A percentile compares a stretch with the other conserved stretches of the same genome.
Evolutionary conservation across 2,329 filamentous ascomycete species (phyloP).

Genomic region (Xylariomycetidae sp.): DNA sequence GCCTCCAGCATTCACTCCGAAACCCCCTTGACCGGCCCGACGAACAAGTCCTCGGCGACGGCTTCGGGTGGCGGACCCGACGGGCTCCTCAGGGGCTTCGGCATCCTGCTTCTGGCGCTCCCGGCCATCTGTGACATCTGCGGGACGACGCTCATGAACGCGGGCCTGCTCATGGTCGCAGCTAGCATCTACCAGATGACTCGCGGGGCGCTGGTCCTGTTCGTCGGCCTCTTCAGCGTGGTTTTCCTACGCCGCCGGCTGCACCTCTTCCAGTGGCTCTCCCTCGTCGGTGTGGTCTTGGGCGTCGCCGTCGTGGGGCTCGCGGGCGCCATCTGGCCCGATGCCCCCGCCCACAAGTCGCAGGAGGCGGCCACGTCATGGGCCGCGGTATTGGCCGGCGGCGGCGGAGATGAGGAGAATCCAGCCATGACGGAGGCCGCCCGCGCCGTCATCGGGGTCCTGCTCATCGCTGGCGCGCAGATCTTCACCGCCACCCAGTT

Average conservation of each 20-base stretch:
- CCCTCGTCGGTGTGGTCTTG: conserved; percentile 77
- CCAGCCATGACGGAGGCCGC: conserved; percentile 46
- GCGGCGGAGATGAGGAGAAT: conserved; percentile 27
- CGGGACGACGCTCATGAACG: conserved; percentile 96
- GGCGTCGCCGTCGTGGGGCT: conserved; percentile 89
- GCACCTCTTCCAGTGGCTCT: conserved; percentile 86
- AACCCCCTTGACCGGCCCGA: conserved; percentile 35
- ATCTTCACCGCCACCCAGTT: conserved; percentile 97
- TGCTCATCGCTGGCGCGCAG: conserved; percentile 89
- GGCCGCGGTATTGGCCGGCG: conserved; percentile 19
- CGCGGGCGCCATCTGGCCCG: conserved; percentile 75
- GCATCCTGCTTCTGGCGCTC: conserved; percentile 70
- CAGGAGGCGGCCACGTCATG: conserved; percentile 24
- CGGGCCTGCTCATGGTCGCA: conserved; percentile 86
- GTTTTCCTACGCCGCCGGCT: conserved; percentile 79
- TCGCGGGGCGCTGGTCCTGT: conserved; percentile 85
- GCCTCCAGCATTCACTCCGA: conserved; percentile 39
- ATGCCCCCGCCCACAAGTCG: conserved; percentile 58
- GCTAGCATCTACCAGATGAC: conserved; percentile 99
- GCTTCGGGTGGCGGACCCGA: conserved; percentile 38
- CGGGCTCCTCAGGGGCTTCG: conserved; percentile 65
- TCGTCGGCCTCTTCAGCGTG: conserved; percentile 93
- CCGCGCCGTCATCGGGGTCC: conserved; percentile 73
- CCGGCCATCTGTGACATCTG: conserved; percentile 92
- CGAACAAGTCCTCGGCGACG: conserved; percentile 3